phyloP scores from a whole-genome alignment of 345 rosid genomes.

The Rhodamnia rubescens region DNA sequence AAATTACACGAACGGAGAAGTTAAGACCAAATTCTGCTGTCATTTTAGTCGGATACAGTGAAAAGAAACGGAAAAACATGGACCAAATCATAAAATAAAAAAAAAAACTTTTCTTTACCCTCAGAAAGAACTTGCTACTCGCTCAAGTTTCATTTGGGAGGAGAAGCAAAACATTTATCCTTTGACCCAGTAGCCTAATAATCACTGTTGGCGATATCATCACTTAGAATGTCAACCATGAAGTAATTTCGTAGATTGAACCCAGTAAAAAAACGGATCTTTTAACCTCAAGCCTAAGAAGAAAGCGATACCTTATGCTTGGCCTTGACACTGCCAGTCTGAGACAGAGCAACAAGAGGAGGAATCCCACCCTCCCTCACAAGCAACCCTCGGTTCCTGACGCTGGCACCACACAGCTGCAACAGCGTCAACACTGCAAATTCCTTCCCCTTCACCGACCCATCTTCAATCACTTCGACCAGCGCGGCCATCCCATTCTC shows the following conservation, averaged over 20 bases:
- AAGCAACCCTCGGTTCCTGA: conserved; percentile 73
- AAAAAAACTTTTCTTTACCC: background rate
- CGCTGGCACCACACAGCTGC: conserved; percentile 70
- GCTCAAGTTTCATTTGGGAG: background rate
- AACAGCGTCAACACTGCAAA: conserved; percentile 71
- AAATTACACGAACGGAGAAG: background rate
- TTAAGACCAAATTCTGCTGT: background rate
- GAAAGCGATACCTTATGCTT: conserved; percentile 53
- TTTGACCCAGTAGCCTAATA: background rate
- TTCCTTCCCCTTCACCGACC: conserved; percentile 75
- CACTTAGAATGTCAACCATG: background rate
- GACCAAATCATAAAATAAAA: background rate
- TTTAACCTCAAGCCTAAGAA: background rate
- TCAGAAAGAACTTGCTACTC: background rate
- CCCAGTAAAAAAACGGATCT: background rate
- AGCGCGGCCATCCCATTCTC: conserved; percentile 86
- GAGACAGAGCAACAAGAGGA: conserved; percentile 89
- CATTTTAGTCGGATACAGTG: background rate
- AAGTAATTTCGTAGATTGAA: background rate
- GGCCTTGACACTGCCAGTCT: conserved; percentile 60
- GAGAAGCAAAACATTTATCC: background rate
- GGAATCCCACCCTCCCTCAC: conserved; percentile 98
- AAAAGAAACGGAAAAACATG: background rate
- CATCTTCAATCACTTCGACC: conserved; percentile 91
- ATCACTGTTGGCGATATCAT: background rate